phyloP scores from a whole-genome alignment of 441 rosid species.

The Gossypium armourianum region DNA sequence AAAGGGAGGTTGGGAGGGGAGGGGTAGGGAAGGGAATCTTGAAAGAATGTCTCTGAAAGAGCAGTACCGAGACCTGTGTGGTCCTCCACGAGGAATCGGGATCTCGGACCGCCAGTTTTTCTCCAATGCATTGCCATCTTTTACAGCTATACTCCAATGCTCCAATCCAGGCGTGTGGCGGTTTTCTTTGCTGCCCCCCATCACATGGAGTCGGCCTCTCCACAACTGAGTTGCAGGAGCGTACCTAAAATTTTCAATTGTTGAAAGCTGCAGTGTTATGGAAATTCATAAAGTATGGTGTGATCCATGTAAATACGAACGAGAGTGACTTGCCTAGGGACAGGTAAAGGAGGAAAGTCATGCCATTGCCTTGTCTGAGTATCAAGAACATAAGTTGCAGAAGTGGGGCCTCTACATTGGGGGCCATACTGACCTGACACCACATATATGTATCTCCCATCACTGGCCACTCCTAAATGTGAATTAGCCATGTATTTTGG shows the following conservation, averaged over 20 bases:
- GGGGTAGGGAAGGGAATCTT: neutral
- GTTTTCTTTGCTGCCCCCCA: slow-evolving; percentile 89
- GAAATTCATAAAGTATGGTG: neutral
- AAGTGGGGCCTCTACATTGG: slow-evolving; percentile 60
- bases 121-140: slow-evolving; percentile 60
- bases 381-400: slow-evolving; percentile 50
- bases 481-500: slow-evolving; percentile 82
- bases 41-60: neutral
- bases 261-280: neutral
- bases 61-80: slow-evolving; percentile 51
- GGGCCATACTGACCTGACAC: slow-evolving; percentile 79
- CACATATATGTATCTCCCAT: slow-evolving; percentile 61
- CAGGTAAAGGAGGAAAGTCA: slow-evolving; percentile 49
- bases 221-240: slow-evolving; percentile 85
- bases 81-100: slow-evolving; percentile 85
- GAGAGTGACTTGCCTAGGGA: slow-evolving; percentile 38
- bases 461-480: slow-evolving; percentile 63
- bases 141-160: slow-evolving; percentile 82
- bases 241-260: slow-evolving; percentile 39
- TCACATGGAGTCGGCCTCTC: slow-evolving; percentile 86
- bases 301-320: neutral
- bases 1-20: neutral
- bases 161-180: slow-evolving; percentile 68
- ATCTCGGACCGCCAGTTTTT: slow-evolving; percentile 51
- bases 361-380: slow-evolving; percentile 49